Percentiles rank a stretch among this genome's conserved stretches.
phyloP scores from a whole-genome alignment of 164 flowering plant genomes.

The Euptelea pleiosperma region DNA sequence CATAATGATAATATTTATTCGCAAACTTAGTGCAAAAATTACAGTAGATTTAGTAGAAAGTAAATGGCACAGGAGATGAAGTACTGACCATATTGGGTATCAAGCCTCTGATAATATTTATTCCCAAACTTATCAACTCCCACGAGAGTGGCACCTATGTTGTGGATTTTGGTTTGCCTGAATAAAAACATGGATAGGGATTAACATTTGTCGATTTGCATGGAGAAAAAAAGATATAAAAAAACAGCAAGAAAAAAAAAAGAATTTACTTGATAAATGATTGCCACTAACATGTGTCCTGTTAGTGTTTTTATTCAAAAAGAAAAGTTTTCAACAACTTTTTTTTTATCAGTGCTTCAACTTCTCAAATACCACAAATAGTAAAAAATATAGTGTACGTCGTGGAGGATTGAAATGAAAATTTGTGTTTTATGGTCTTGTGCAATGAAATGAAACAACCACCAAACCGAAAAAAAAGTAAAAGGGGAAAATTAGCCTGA shows the following conservation, averaged over 20 bases:
- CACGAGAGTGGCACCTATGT: constrained; percentile 82
- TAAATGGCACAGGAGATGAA: neutral
- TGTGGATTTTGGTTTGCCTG: constrained; percentile 97
- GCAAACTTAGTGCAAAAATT: constrained; percentile 49
- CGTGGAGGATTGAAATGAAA: too few species aligned
- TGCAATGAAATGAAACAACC: too few species aligned
- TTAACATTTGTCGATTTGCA: neutral
- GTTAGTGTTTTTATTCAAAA: too few species aligned
- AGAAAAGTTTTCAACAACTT: neutral
- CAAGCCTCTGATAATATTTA: constrained; percentile 75
- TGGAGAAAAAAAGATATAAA: neutral
- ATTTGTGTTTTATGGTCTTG: too few species aligned
- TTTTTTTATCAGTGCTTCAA: too few species aligned
- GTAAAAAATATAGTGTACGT: too few species aligned
- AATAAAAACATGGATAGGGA: constrained; percentile 13
- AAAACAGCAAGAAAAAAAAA: neutral
- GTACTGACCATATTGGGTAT: constrained; percentile 59
- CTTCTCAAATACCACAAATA: too few species aligned
- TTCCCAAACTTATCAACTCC: constrained; percentile 95
- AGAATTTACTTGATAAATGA: neutral
- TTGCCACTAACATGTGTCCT: neutral
- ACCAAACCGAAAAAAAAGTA: too few species aligned
- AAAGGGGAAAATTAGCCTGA: too few species aligned
- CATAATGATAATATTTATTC: constrained; percentile 85
- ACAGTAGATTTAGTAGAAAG: neutral